Percentiles rank a stretch among this genome's conserved stretches.
Evolutionary conservation across 495 filamentous ascomycete species (phyloP).

Genomic region (Sabuloglossum arenarium): DNA sequence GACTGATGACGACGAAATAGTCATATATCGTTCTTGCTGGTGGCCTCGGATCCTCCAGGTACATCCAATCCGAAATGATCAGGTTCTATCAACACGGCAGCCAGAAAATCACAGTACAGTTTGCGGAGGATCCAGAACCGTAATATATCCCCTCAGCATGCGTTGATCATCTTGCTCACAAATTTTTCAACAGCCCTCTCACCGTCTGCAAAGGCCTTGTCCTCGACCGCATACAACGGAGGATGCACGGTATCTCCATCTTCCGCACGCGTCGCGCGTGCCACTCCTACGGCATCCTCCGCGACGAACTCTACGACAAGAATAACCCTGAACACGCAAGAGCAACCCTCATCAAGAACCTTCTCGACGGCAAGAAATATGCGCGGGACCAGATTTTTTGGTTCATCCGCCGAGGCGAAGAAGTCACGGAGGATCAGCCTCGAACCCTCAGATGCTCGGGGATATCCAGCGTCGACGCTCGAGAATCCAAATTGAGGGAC

Average conservation of each 20-base stretch:
- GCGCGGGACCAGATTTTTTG: too few species aligned
- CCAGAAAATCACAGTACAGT: background rate
- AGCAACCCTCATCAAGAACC: too few species aligned
- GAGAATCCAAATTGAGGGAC: too few species aligned
- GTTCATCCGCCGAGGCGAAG: too few species aligned
- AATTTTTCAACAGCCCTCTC: background rate
- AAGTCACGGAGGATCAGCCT: too few species aligned
- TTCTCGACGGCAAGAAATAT: too few species aligned
- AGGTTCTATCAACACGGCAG: background rate
- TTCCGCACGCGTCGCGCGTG: background rate
- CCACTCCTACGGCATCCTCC: background rate
- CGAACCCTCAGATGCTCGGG: too few species aligned
- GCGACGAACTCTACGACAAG: too few species aligned
- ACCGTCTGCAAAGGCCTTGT: background rate
- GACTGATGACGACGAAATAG: background rate
- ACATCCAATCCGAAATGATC: background rate
- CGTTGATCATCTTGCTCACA: background rate
- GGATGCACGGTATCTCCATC: background rate
- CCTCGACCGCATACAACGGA: background rate
- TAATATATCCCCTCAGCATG: background rate
- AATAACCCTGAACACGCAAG: too few species aligned
- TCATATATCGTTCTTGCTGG: background rate
- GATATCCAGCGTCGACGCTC: too few species aligned
- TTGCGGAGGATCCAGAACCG: background rate
- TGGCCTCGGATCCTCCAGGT: background rate